Evolutionary conservation across 2,329 filamentous ascomycete species (phyloP), one percentile per base, ranked within the genome.

Genomic region (Tolypocladium nubicola): DNA sequence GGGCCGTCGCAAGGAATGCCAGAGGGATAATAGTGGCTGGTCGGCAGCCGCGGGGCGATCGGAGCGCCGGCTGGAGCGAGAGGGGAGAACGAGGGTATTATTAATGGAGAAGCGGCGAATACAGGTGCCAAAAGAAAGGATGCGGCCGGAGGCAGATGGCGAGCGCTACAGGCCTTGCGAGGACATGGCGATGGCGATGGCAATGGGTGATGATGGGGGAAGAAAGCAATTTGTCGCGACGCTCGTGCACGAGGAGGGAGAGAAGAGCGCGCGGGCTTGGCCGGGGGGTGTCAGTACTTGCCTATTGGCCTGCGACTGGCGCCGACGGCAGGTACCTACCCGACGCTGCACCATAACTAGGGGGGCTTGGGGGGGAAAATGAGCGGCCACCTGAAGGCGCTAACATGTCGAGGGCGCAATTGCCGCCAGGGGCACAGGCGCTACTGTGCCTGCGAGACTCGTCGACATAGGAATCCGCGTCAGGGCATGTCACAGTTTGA

Each of bases 61-160:
- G 16, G 11, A 4, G n/a, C 52, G 37, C 8, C n/a, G 52, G 52
- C 19, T 53, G n/a, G 30, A 19, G 52, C 8, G 23, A 58, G 21
- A 53, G 33, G 16, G 23, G 52, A 9, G 38, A 43, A 33, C 21
- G 38, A 54, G 38, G 13, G 38, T 26, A 54, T 54, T 41, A 33
- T 43, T 41, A 43, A 35, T 41, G 21, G 33, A 43, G 38, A 35
- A 52, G 47, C 19, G 33, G 19, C 47, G 38, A 33, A 43, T 53
- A n/a, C 52, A 53, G n/a, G 43, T 43, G 52, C 38, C 38, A 54
- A 54, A 54, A 30, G 52, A 54, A 52, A 50, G 52, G 41, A 53
- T 53, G 55, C 55, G 47, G 52, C 52, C 55, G 38, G 19, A 21
- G 39, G 45, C 10, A 40, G 45, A 9, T 11, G 38, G 23, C 21